Percentiles rank a stretch among this genome's conserved stretches.
phyloP scores from a whole-genome alignment of 129 eudicot species.

The Flaveria linearis region DNA sequence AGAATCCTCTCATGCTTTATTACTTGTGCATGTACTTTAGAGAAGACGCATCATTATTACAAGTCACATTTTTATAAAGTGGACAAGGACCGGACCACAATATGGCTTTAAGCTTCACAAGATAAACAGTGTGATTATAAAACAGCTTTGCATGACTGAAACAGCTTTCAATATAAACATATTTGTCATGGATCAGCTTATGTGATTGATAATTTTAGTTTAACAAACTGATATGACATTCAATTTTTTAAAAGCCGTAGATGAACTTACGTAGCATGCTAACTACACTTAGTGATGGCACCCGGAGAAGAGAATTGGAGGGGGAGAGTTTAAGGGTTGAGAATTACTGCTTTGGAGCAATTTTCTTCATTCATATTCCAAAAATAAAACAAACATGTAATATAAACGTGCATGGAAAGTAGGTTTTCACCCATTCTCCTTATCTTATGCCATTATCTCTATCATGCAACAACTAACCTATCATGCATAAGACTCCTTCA shows the following conservation, averaged over 20 bases:
- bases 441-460: too few species aligned
- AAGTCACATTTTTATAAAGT: neutral
- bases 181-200: neutral
- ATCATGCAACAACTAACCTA: too few species aligned
- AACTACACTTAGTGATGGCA: neutral
- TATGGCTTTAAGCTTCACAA: too few species aligned
- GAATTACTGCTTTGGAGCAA: too few species aligned
- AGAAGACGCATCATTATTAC: slow-evolving; percentile 1
- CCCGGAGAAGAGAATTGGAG: too few species aligned
- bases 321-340: too few species aligned
- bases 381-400: too few species aligned
- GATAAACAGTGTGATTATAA: neutral
- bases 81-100: neutral
- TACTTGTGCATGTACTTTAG: neutral
- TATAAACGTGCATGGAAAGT: too few species aligned
- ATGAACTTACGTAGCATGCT: neutral
- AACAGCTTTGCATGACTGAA: neutral
- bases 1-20: neutral
- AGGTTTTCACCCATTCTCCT: too few species aligned
- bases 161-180: neutral
- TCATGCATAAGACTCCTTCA: too few species aligned
- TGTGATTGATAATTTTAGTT: neutral
- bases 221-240: neutral
- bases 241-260: neutral
- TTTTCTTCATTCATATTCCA: too few species aligned